phyloP scores from a whole-genome alignment of 257 asterid species.

The Cynanchum wilfordii region DNA sequence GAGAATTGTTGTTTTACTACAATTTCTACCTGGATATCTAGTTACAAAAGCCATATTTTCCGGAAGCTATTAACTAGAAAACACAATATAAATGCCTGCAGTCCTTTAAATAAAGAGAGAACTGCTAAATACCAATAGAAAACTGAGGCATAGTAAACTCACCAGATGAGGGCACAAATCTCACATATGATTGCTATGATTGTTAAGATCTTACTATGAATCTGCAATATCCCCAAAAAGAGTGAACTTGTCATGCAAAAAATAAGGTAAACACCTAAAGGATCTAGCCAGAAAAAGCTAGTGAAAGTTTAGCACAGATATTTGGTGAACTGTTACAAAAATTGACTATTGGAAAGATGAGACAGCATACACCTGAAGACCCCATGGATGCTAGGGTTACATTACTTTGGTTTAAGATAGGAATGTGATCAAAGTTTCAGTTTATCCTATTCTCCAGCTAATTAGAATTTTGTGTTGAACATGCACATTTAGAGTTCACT shows the following conservation, averaged over 20 bases:
- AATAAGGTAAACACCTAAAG: neutral
- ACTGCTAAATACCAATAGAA: conserved; percentile 12
- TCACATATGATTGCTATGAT: conserved; percentile 75
- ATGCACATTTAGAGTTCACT: neutral
- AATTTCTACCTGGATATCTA: neutral
- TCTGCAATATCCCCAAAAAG: conserved; percentile 39
- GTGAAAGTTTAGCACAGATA: neutral
- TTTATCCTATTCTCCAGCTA: neutral
- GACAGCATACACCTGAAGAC: neutral
- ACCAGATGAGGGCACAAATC: conserved; percentile 90
- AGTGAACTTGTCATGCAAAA: neutral
- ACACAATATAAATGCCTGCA: neutral
- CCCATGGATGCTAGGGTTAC: neutral
- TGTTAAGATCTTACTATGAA: conserved; percentile 85
- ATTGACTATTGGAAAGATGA: neutral
- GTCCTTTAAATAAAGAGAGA: neutral
- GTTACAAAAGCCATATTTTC: neutral
- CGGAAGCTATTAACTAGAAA: neutral
- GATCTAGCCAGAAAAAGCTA: neutral
- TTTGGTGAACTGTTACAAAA: neutral
- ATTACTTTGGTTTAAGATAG: neutral
- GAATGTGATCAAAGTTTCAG: neutral
- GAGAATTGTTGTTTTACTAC: neutral
- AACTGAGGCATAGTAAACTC: conserved; percentile 30
- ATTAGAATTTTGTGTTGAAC: neutral